phyloP scores from a whole-genome alignment of 2,329 filamentous ascomycete species.

The Nemania sp. region DNA sequence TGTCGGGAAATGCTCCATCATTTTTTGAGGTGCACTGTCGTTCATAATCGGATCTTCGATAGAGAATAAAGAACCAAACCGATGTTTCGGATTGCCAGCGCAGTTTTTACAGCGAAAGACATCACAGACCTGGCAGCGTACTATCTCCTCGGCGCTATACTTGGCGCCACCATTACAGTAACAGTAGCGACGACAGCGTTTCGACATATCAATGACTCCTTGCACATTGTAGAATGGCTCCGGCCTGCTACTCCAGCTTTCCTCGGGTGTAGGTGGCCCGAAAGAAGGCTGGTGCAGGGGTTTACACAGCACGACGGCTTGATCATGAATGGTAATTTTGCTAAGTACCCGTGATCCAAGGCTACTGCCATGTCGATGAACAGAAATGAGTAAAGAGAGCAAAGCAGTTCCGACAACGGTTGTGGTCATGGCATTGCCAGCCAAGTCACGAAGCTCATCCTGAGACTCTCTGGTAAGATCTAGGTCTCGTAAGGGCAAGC shows the following conservation, averaged over 20 bases:
- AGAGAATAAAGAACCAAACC: conserved; percentile 34
- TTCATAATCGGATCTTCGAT: conserved; percentile 40
- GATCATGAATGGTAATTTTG: conserved; percentile 1
- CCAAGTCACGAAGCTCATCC: conserved; percentile 73
- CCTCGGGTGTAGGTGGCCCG: background rate
- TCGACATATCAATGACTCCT: conserved; percentile 32
- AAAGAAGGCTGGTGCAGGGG: conserved; percentile 28
- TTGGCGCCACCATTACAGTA: conserved; percentile 52
- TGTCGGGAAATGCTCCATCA: conserved; percentile 44
- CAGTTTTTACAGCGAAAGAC: conserved; percentile 55
- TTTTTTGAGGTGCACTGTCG: conserved; percentile 31
- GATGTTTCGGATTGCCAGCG: conserved; percentile 55
- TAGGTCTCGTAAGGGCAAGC: conserved; percentile 72
- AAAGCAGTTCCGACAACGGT: conserved; percentile 76
- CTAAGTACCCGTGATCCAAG: background rate
- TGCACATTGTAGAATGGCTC: conserved; percentile 17
- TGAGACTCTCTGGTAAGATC: conserved; percentile 73
- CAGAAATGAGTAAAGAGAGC: conserved; percentile 66
- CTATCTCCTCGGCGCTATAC: conserved; percentile 46
- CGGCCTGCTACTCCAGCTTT: conserved; percentile 24
- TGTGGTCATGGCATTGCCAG: conserved; percentile 83
- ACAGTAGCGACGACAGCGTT: conserved; percentile 51
- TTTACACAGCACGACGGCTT: conserved; percentile 10
- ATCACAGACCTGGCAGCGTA: conserved; percentile 52
- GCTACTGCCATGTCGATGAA: conserved; percentile 19